Percentiles rank a stretch among this genome's conserved stretches.
These are phyloP conservation scores for Myotisia sp. DNA, from an alignment of 2,329 filamentous ascomycete species.

Conservation along the genomic window DNA sequence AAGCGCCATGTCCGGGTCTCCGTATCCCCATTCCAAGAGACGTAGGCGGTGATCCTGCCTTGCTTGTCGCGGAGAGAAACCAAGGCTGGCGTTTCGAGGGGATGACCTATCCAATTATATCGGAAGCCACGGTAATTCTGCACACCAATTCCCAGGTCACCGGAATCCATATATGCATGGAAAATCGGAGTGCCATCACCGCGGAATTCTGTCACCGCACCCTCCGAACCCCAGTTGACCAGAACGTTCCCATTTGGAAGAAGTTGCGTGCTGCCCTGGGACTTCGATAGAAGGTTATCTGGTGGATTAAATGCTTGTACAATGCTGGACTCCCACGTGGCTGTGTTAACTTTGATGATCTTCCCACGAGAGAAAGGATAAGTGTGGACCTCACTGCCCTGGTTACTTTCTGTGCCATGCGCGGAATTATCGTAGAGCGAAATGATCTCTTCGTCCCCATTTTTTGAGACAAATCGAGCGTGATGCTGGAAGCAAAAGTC, in stretches of 20 bases:
- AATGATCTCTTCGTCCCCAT: slow-evolving; percentile 35
- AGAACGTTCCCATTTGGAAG: slow-evolving; percentile 41
- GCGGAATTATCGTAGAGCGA: slow-evolving; percentile 43
- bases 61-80: slow-evolving; percentile 22
- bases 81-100: slow-evolving; percentile 24
- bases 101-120: slow-evolving; percentile 28
- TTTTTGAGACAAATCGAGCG: slow-evolving; percentile 31
- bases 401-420: slow-evolving; percentile 32
- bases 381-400: slow-evolving; percentile 22
- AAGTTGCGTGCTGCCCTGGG: slow-evolving; percentile 41
- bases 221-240: slow-evolving; percentile 43
- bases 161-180: slow-evolving; percentile 28
- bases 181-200: slow-evolving; percentile 24
- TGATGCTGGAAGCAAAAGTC: slow-evolving; percentile 33
- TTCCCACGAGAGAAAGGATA: slow-evolving; percentile 33
- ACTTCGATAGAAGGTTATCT: slow-evolving; percentile 36
- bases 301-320: slow-evolving; percentile 37
- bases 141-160: slow-evolving; percentile 15
- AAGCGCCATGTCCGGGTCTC: slow-evolving; percentile 38
- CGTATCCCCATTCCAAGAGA: slow-evolving; percentile 42
- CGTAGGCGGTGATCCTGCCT: slow-evolving; percentile 32
- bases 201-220: slow-evolving; percentile 33
- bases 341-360: slow-evolving; percentile 34
- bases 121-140: slow-evolving; percentile 29
- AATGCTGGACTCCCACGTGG: slow-evolving; percentile 30